phyloP scores from a whole-genome alignment of 768 basidiomycete genomes.

The Leccinellum rugosiceps region DNA sequence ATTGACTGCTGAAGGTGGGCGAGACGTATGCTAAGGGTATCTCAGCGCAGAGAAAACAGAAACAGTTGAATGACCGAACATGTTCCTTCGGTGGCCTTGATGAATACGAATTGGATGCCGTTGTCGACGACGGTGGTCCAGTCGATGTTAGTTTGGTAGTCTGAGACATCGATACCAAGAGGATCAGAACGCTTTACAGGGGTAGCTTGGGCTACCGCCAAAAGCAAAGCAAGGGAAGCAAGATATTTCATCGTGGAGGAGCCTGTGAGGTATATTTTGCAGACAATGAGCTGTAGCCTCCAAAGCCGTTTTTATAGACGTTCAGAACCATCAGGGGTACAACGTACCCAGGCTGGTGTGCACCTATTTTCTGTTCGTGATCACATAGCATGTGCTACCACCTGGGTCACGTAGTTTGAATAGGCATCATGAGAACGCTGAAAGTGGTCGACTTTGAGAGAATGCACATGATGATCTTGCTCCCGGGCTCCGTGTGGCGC shows the following conservation, averaged over 20 bases:
- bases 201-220: conserved; percentile 13
- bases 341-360: background rate
- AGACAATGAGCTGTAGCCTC: background rate
- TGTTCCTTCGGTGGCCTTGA: conserved; percentile 69
- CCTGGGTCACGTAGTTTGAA: background rate
- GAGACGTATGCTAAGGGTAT: conserved; percentile 19
- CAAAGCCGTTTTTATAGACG: conserved; percentile 11
- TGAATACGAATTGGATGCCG: conserved; percentile 54
- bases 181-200: conserved; percentile 35
- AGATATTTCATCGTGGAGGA: conserved; percentile 20
- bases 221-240: conserved; percentile 12
- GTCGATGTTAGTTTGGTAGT: conserved; percentile 46
- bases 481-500: background rate
- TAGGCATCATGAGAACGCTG: conserved; percentile 4
- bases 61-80: conserved; percentile 28
- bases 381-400: conserved; percentile 12
- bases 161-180: conserved; percentile 55
- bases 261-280: background rate
- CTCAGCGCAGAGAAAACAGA: background rate
- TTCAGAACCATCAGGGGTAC: background rate
- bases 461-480: background rate
- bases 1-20: conserved; percentile 44
- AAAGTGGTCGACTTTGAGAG: background rate
- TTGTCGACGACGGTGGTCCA: conserved; percentile 51
- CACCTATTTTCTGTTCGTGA: conserved; percentile 3